Evolutionary conservation across 257 asterid species (phyloP), one percentile per base, ranked within the genome.

Genomic region (Solanum gracilifrons): DNA sequence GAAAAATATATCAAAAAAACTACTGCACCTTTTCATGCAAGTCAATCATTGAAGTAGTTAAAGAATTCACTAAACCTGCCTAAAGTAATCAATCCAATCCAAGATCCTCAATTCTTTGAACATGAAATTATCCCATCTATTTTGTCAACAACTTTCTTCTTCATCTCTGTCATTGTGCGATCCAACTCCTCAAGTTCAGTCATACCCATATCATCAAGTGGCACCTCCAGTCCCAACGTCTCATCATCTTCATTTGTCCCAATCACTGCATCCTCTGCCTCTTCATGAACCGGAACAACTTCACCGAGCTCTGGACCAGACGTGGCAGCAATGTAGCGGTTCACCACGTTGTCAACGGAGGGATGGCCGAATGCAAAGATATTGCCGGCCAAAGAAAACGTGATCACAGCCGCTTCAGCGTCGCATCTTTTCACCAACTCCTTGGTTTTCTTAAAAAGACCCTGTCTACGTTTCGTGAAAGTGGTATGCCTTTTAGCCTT

Each of bases 401-500:
- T 21, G 88, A 94, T 75, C 21, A 90, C 43, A 9, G 92, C 91
- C 5, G 90, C 86, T 72, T 88, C 64, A 20, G 91, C 88, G 21
- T 88, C 88, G 83, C 83, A 85, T 5, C 37, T 48, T n/a, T 15
- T 23, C 88, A 89, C 86, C 20, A 91, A 64, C 4, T 88, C 92
- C 13, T 31, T 25, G n/a, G 92, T 72, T 58, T 92, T 94, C 86
- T 91, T 93, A 86, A 88, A 72, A 4, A 92, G 89, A 1, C 95
- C 93, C 31, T 90, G 80, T 15, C 94, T 92, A 37, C 97, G 90
- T 27, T 94, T 93, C 0, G 95, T 90, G 91, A 94, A 93, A 31
- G 94, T 73, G 2, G 92, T 90, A 79, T 94, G 94, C n/a, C 93
- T 90, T 55, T 83, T 92, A 1, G 89, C 48, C 5, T 76, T 91